These are phyloP conservation scores for Bruguiera hainesii DNA, from an alignment of 441 rosid genomes.

Conservation along the genomic window DNA sequence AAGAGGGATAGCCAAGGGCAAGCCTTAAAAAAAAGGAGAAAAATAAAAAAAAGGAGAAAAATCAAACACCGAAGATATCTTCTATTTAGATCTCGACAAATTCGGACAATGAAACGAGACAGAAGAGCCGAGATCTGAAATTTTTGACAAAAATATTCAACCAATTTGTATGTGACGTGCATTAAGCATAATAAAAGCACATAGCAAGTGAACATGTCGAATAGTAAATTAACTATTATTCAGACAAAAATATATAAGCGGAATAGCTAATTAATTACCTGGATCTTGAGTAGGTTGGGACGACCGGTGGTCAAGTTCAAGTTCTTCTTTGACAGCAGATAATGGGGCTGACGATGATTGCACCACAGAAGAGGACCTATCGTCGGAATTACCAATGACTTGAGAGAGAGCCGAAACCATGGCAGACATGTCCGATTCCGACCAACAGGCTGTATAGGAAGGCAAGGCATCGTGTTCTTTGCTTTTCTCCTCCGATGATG, in stretches of 20 bases:
- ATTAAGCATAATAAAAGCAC: too few relatives aligned
- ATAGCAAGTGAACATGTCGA: too few relatives aligned
- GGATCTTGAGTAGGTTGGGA: conserved; percentile 45
- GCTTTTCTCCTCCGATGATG: conserved; percentile 67
- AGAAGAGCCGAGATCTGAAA: neutral
- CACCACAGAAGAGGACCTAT: conserved; percentile 15
- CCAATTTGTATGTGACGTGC: neutral
- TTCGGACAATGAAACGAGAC: conserved; percentile 1
- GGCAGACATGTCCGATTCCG: conserved; percentile 68
- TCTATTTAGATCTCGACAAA: conserved; percentile 11
- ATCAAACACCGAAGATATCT: neutral
- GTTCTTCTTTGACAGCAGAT: conserved; percentile 32
- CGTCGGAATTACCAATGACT: conserved; percentile 37
- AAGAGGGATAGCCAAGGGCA: too few relatives aligned
- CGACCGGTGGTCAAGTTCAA: neutral
- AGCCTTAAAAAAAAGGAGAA: too few relatives aligned
- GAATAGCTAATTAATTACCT: conserved; percentile 32
- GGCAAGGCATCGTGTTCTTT: conserved; percentile 22
- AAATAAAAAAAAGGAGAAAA: too few relatives aligned
- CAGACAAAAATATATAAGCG: neutral
- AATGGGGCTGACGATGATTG: conserved; percentile 19
- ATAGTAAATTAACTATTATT: too few relatives aligned
- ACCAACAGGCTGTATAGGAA: conserved; percentile 36
- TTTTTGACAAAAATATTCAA: neutral
- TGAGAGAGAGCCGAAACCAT: conserved; percentile 73